phyloP scores from a whole-genome alignment of 2,329 filamentous ascomycete genomes.

The Amauroascus niger region DNA sequence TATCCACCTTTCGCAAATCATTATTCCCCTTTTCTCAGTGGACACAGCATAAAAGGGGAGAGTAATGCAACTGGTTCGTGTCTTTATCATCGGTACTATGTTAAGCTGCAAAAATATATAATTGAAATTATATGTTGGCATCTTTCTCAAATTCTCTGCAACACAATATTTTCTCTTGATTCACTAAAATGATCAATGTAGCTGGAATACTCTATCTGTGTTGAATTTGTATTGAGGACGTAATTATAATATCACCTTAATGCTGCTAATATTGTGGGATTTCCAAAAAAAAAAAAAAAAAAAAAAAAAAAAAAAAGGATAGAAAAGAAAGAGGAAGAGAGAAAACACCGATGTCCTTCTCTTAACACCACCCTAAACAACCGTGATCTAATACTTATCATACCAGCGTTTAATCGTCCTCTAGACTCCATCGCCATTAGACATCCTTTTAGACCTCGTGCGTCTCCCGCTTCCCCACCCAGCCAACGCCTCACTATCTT shows the following conservation, averaged over 20 bases:
- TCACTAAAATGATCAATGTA: no score
- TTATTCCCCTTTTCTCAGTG: background rate
- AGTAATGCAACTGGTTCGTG: background rate
- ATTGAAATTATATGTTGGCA: no score
- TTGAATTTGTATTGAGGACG: no score
- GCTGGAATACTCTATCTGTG: no score
- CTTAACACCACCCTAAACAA: background rate
- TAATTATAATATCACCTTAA: no score
- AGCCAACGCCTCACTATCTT: conserved; percentile 27
- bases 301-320: no score
- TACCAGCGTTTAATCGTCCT: background rate
- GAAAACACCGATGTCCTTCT: background rate
- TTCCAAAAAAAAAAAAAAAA: no score
- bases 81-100: background rate
- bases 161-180: background rate
- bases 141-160: background rate
- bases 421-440: conserved; percentile 16
- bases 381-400: background rate
- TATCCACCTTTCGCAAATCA: background rate
- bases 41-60: background rate
- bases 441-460: conserved; percentile 25
- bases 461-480: conserved; percentile 30
- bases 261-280: no score
- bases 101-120: background rate
- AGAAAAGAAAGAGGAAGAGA: no score